Evolutionary conservation across 176 grass and related monocot genomes (phyloP).

Genomic region (Aegilops sharonensis): DNA sequence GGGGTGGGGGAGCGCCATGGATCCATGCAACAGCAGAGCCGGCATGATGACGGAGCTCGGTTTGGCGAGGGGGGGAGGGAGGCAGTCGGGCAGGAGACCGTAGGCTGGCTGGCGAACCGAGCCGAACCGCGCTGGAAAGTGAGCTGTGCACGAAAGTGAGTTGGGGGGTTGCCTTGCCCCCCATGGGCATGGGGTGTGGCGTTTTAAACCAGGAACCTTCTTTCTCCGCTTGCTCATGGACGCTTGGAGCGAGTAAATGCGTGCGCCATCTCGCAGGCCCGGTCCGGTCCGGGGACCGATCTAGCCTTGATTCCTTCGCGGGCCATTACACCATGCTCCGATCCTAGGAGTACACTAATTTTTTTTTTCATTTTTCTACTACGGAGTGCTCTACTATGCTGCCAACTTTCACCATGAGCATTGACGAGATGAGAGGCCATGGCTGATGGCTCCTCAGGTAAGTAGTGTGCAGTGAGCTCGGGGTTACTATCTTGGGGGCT

Average conservation of each 20-base stretch:
- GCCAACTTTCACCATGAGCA: neutral
- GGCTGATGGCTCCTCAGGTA: no score
- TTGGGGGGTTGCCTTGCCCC: neutral
- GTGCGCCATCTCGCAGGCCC: slow-evolving; percentile 35
- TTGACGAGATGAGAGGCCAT: neutral
- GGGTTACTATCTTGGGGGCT: slow-evolving; percentile 13
- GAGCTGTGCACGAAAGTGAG: slow-evolving; percentile 45
- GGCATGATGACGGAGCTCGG: neutral
- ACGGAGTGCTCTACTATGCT: no score
- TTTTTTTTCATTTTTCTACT: neutral
- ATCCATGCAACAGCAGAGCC: slow-evolving; percentile 32
- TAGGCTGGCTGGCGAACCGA: slow-evolving; percentile 26
- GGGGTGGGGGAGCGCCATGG: slow-evolving; percentile 2
- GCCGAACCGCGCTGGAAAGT: slow-evolving; percentile 50
- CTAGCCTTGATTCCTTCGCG: slow-evolving; percentile 37
- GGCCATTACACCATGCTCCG: neutral
- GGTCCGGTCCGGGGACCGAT: neutral
- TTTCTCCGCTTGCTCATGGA: neutral
- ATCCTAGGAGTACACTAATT: neutral
- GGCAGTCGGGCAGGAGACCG: slow-evolving; percentile 14
- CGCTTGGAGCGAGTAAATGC: slow-evolving; percentile 44
- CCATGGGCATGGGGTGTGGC: slow-evolving; percentile 39
- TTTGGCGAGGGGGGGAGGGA: slow-evolving; percentile 25
- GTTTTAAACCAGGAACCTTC: slow-evolving; percentile 52
- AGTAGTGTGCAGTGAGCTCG: no score